A percentile compares a stretch with the other conserved stretches of the same genome.
phyloP scores from a whole-genome alignment of 2,329 filamentous ascomycete genomes.

The Arthrobotrys pseudoclavata region DNA sequence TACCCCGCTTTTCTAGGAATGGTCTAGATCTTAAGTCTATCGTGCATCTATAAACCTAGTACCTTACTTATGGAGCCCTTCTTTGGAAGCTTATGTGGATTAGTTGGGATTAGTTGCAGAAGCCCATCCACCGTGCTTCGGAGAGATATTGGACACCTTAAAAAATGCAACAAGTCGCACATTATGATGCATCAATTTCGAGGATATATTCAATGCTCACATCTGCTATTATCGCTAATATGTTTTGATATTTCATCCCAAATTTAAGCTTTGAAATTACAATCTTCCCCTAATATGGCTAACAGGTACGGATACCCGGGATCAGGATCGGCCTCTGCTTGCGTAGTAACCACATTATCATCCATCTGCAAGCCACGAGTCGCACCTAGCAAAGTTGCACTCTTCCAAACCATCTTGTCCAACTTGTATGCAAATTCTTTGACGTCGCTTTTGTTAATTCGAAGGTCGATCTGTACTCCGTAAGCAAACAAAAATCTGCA shows the following conservation, averaged over 20 bases:
- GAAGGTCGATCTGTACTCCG: slow-evolving; percentile 31
- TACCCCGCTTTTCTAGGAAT: slow-evolving; percentile 15
- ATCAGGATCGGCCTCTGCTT: slow-evolving; percentile 4
- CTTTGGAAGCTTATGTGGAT: neutral
- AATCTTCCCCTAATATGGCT: slow-evolving; percentile 23
- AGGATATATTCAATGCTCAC: too few species aligned
- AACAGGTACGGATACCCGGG: slow-evolving; percentile 42
- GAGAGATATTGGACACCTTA: slow-evolving; percentile 7
- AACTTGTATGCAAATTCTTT: slow-evolving; percentile 26
- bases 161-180: slow-evolving; percentile 27
- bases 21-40: neutral
- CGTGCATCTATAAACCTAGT: neutral
- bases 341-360: slow-evolving; percentile 13
- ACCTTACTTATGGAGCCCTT: neutral
- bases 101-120: neutral
- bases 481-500: slow-evolving; percentile 25
- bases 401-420: neutral
- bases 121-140: neutral
- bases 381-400: slow-evolving; percentile 18
- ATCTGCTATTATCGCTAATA: too few species aligned
- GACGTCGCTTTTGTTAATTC: slow-evolving; percentile 13
- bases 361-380: slow-evolving; percentile 5
- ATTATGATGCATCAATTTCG: neutral
- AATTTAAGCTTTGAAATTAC: neutral
- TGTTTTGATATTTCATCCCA: neutral